phyloP scores from a whole-genome alignment of 1,284 basidiomycete species.

The Malassezia restricta region DNA sequence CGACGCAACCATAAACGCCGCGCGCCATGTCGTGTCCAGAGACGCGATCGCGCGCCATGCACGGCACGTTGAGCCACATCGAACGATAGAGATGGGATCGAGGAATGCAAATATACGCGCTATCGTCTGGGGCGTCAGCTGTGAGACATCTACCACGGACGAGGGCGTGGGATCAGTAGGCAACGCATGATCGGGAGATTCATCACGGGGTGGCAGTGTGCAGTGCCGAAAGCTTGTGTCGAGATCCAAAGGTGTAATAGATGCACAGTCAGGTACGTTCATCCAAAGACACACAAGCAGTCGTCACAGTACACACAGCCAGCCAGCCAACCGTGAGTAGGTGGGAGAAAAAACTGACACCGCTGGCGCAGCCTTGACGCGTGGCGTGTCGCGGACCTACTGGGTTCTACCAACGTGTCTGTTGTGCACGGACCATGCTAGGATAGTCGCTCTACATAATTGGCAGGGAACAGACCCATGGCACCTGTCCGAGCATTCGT shows the following conservation, averaged over 20 bases:
- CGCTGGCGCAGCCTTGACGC: too few relatives aligned
- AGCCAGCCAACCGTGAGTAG: background rate
- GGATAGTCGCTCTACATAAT: conserved; percentile 25
- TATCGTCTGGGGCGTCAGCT: conserved; percentile 56
- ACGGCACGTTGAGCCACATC: conserved; percentile 54
- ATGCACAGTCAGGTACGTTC: background rate
- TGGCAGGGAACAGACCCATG: conserved; percentile 52
- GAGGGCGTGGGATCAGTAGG: background rate
- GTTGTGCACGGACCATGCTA: too few relatives aligned
- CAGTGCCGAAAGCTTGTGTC: background rate
- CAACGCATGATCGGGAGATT: background rate
- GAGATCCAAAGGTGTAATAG: background rate
- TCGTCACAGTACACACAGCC: background rate
- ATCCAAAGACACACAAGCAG: background rate
- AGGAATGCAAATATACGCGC: conserved; percentile 67
- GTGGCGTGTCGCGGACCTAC: too few relatives aligned
- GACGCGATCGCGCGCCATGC: conserved; percentile 57
- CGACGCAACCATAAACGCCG: conserved; percentile 64
- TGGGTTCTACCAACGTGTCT: too few relatives aligned
- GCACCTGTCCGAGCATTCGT: conserved; percentile 31
- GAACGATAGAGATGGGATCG: conserved; percentile 56
- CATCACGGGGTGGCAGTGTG: background rate
- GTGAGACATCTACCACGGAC: background rate
- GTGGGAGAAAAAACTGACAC: background rate
- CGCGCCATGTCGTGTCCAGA: conserved; percentile 68